Evolutionary conservation across 495 filamentous ascomycete genomes (phyloP).

Genomic region (Annulohypoxylon bovei): DNA sequence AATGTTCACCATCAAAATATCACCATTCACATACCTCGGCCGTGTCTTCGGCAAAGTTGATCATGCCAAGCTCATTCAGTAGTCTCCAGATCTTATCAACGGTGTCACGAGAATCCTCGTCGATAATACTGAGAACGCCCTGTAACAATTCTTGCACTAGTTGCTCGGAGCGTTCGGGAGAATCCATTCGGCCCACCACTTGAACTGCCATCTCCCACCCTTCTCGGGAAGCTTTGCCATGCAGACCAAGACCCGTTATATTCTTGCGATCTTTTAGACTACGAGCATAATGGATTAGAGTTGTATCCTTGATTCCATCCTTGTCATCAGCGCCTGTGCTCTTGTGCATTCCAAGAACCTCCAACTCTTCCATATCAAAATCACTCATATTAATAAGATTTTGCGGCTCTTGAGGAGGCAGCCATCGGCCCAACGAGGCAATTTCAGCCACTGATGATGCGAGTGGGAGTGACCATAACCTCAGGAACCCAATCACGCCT

Average conservation of each 20-base stretch:
- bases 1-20: conserved; percentile 17
- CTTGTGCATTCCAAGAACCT: conserved; percentile 61
- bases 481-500: conserved; percentile 75
- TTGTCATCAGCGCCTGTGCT: conserved; percentile 54
- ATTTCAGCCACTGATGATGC: conserved; percentile 82
- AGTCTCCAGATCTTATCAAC: conserved; percentile 80
- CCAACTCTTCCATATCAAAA: conserved; percentile 65
- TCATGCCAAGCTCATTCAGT: conserved; percentile 75
- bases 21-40: conserved; percentile 71
- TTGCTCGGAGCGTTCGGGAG: conserved; percentile 69
- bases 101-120: conserved; percentile 68
- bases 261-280: conserved; percentile 58
- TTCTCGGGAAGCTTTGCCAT: conserved; percentile 58
- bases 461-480: conserved; percentile 79
- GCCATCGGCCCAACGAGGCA: conserved; percentile 78
- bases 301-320: conserved; percentile 71
- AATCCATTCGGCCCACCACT: conserved; percentile 77
- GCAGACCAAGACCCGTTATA: conserved; percentile 43
- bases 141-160: conserved; percentile 65
- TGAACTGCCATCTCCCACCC: conserved; percentile 90
- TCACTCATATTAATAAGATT: conserved; percentile 54
- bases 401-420: conserved; percentile 62
- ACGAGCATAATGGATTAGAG: conserved; percentile 77
- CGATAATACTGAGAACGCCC: conserved; percentile 69
- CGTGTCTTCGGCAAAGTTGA: conserved; percentile 73